Conservation (phyloP, 768 basidiomycete genomes). For the Baorangia bicolor region DNA sequence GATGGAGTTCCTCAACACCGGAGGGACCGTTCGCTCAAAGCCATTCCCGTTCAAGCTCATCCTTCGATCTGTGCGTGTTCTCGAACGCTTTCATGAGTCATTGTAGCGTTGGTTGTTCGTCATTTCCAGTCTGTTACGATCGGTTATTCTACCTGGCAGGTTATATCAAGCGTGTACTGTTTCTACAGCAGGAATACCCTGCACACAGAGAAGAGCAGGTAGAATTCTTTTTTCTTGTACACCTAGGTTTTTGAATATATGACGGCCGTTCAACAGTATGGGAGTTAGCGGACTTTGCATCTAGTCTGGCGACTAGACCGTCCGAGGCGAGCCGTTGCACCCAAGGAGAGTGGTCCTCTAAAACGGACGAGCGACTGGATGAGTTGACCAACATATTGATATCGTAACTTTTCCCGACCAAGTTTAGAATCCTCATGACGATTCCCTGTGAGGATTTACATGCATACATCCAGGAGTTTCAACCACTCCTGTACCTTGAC, state of each 20-base stretch:
- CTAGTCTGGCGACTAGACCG: too few species aligned
- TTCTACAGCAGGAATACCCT: background rate
- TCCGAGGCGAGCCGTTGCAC: too few species aligned
- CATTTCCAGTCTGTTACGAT: too few species aligned
- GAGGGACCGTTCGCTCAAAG: slow-evolving; percentile 3
- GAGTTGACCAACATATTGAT: background rate
- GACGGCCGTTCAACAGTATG: too few species aligned
- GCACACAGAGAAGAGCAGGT: background rate
- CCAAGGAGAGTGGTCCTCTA: too few species aligned
- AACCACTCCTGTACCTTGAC: background rate
- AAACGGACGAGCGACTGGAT: background rate
- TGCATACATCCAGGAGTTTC: background rate
- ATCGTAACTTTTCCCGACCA: background rate
- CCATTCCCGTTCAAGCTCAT: slow-evolving; percentile 5
- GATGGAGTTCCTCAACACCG: slow-evolving; percentile 6
- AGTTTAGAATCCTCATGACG: background rate
- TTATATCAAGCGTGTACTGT: background rate
- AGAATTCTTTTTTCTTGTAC: background rate
- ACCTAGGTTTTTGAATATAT: background rate
- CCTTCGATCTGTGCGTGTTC: background rate
- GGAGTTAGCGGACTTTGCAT: too few species aligned
- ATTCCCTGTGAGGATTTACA: background rate
- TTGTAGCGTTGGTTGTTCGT: background rate
- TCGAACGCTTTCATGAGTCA: background rate
- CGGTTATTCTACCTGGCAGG: background rate